These are phyloP conservation scores for Phenoliferia sp. DNA, from an alignment of 1,284 basidiomycete species.

Conservation along the genomic window DNA sequence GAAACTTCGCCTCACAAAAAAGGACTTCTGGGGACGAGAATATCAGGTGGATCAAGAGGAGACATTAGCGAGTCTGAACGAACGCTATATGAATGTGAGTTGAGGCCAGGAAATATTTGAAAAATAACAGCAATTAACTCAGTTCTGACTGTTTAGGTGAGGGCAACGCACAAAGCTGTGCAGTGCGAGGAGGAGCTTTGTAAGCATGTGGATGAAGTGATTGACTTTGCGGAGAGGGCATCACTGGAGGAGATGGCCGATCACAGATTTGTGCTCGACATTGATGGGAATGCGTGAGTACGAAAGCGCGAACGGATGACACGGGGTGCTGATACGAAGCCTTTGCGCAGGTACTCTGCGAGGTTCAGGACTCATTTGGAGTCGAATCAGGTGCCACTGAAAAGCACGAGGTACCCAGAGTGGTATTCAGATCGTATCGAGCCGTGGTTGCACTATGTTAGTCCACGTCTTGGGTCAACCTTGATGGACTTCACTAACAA, in stretches of 20 bases:
- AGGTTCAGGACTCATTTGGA: background rate
- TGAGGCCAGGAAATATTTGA: too few species aligned
- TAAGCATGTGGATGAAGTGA: background rate
- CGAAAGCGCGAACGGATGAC: too few species aligned
- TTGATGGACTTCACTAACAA: background rate
- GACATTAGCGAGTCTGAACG: background rate
- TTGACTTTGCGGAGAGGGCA: background rate
- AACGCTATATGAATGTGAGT: background rate
- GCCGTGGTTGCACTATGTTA: slow-evolving; percentile 29
- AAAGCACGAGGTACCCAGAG: slow-evolving; percentile 59
- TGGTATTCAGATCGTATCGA: slow-evolving; percentile 37
- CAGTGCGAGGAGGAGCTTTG: slow-evolving; percentile 3
- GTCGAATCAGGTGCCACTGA: slow-evolving; percentile 33
- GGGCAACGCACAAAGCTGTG: background rate
- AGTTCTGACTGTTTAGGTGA: too few species aligned
- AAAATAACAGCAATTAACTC: too few species aligned
- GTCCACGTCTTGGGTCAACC: background rate
- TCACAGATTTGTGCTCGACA: slow-evolving; percentile 6
- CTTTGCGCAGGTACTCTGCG: background rate
- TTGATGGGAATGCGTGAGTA: slow-evolving; percentile 8
- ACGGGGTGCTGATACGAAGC: background rate
- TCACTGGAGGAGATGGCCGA: background rate
- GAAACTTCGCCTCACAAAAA: background rate
- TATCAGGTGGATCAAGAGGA: background rate
- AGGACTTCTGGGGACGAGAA: background rate